Conservation (phyloP, 2,329 filamentous ascomycete species). For the Penicillium crustosum region DNA sequence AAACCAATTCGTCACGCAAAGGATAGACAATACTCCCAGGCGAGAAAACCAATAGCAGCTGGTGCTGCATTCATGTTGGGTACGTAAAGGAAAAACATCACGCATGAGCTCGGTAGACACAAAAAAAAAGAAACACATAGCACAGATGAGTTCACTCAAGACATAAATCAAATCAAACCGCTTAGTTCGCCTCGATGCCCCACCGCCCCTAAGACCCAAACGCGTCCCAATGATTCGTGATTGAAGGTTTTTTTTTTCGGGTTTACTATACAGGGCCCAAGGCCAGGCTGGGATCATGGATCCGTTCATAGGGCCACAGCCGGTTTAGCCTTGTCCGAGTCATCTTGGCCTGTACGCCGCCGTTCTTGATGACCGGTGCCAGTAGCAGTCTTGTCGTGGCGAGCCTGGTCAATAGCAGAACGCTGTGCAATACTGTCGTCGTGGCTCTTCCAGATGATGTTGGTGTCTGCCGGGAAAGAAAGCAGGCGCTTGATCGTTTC, state of each 20-base stretch:
- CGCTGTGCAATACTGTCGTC: slow-evolving; percentile 93
- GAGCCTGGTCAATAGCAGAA: slow-evolving; percentile 84
- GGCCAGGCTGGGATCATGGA: slow-evolving; percentile 25
- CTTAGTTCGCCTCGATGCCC: slow-evolving; percentile 43
- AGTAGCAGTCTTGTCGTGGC: slow-evolving; percentile 71
- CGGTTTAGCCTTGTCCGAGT: slow-evolving; percentile 45
- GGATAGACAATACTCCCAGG: slow-evolving; percentile 1
- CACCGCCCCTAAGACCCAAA: slow-evolving; percentile 36
- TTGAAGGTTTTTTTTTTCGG: slow-evolving; percentile 28
- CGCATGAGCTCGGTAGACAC: slow-evolving; percentile 21
- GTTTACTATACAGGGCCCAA: slow-evolving; percentile 43
- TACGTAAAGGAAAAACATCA: slow-evolving; percentile 20
- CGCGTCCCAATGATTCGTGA: slow-evolving; percentile 38
- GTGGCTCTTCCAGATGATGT: slow-evolving; percentile 92
- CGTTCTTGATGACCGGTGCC: slow-evolving; percentile 41
- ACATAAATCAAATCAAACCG: slow-evolving; percentile 36
- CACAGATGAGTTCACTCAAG: slow-evolving; percentile 27
- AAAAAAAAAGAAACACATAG: slow-evolving; percentile 22
- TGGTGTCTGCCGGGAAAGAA: slow-evolving; percentile 81
- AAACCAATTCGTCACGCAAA: background rate
- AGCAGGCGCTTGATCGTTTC: slow-evolving; percentile 93
- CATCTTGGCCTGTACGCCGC: slow-evolving; percentile 47
- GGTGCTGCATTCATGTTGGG: slow-evolving; percentile 17
- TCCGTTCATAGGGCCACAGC: slow-evolving; percentile 31
- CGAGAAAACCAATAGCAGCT: slow-evolving; percentile 18